Percentiles rank a stretch among this genome's conserved stretches.
These are phyloP conservation scores for Candida michaelii DNA, from an alignment of 805 yeast species.

Conservation along the genomic window DNA sequence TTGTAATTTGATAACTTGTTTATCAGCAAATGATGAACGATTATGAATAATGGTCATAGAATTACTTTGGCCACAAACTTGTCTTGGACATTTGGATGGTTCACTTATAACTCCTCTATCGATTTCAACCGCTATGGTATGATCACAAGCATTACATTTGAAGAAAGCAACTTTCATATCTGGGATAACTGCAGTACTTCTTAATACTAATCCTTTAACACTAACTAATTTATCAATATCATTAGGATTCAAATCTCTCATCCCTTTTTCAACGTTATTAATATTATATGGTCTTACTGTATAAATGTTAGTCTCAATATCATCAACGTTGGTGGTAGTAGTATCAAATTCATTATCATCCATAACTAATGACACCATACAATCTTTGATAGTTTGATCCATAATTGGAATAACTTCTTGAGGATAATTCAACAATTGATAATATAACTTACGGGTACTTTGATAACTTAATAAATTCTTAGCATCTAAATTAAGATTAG, in stretches of 20 bases:
- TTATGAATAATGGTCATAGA: conserved; percentile 92
- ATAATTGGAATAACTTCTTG: conserved; percentile 96
- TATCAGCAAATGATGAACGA: conserved; percentile 90
- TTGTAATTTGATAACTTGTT: conserved; percentile 90
- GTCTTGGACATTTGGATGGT: conserved; percentile 91
- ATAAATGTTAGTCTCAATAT: conserved; percentile 77
- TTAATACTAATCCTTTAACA: conserved; percentile 84
- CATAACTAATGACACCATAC: conserved; percentile 71
- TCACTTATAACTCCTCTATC: conserved; percentile 94
- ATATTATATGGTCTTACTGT: conserved; percentile 89
- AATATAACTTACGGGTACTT: conserved; percentile 73
- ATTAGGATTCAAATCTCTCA: conserved; percentile 90
- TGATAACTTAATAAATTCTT: conserved; percentile 74
- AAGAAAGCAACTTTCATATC: conserved; percentile 98
- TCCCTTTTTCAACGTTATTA: conserved; percentile 64
- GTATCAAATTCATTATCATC: conserved; percentile 36
- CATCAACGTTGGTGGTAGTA: conserved; percentile 47
- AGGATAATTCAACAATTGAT: conserved; percentile 88
- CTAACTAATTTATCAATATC: conserved; percentile 92
- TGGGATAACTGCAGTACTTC: conserved; percentile 90
- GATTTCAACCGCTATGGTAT: conserved; percentile 85
- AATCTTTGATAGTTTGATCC: conserved; percentile 94
- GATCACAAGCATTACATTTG: conserved; percentile 92
- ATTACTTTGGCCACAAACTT: conserved; percentile 74
- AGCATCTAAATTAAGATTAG: conserved; percentile 84